A percentile compares a stretch with the other conserved stretches of the same genome.
These are phyloP conservation scores for Ceratobasidium sp. DNA, from an alignment of 1,284 basidiomycete genomes.

Conservation along the genomic window DNA sequence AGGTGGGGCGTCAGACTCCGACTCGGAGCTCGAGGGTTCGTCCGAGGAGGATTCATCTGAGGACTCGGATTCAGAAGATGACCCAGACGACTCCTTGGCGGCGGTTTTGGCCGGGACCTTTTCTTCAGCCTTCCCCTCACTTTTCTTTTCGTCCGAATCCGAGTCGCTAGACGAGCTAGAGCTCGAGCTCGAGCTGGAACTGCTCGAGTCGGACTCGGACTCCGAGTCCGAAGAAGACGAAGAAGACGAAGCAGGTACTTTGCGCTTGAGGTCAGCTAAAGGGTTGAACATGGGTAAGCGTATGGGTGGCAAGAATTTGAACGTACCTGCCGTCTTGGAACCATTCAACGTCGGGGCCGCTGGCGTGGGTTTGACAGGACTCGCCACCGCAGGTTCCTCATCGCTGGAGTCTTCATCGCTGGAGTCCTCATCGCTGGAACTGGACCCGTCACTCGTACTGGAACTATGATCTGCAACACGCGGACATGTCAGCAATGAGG, in stretches of 20 bases:
- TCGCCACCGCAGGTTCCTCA: conserved; percentile 6
- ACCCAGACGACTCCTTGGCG: conserved; percentile 51
- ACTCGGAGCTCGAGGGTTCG: conserved; percentile 51
- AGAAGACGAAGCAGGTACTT: conserved; percentile 59
- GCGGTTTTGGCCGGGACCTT: conserved; percentile 49
- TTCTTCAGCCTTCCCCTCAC: not conserved
- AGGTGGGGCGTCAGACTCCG: conserved; percentile 50
- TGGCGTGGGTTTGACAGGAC: not conserved
- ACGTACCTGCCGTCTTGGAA: conserved; percentile 22
- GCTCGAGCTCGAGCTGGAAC: conserved; percentile 21
- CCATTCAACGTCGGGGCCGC: not conserved
- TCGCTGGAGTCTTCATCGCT: conserved; percentile 22
- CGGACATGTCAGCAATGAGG: not conserved
- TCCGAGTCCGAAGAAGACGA: conserved; percentile 67
- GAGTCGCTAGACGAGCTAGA: conserved; percentile 46
- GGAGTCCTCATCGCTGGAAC: conserved; percentile 9
- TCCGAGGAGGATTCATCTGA: conserved; percentile 50
- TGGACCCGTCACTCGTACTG: conserved; percentile 3
- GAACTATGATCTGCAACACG: conserved; percentile 29
- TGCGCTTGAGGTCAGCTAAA: conserved; percentile 25
- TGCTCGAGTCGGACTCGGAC: conserved; percentile 21
- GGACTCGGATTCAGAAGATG: conserved; percentile 51
- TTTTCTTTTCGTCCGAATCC: conserved; percentile 49
- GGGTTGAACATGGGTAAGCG: not conserved
- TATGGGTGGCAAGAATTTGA: not conserved